A percentile compares a stretch with the other conserved stretches of the same genome.
Conservation (phyloP, 1,284 basidiomycete species). For the Moniliophthora roreri region DNA sequence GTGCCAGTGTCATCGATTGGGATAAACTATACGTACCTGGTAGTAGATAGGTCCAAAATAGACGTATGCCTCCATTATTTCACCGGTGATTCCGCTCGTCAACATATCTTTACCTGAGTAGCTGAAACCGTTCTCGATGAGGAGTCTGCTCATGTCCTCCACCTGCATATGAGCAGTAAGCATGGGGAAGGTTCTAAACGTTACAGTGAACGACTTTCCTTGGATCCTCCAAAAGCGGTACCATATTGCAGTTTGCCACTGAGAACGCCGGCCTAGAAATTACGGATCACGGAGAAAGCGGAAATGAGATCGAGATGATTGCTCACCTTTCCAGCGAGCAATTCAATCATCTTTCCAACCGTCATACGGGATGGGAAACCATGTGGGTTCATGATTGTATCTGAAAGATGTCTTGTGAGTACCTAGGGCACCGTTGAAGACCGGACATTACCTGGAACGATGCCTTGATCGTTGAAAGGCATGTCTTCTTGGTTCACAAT, state of each 20-base stretch:
- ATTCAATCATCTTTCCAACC: conserved; percentile 99
- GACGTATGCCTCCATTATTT: conserved; percentile 94
- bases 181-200: conserved; percentile 12
- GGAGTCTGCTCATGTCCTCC: conserved; percentile 96
- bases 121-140: conserved; percentile 95
- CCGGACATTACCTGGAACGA: conserved; percentile 71
- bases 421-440: conserved; percentile 1
- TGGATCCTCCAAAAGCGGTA: conserved; percentile 96
- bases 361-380: conserved; percentile 99
- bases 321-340: conserved; percentile 89
- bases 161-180: conserved; percentile 49
- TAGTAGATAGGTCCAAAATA: conserved; percentile 99
- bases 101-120: conserved; percentile 99
- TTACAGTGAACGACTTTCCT: conserved; percentile 45
- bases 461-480: conserved; percentile 99
- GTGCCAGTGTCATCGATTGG: background rate
- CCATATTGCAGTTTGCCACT: conserved; percentile 88
- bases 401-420: conserved; percentile 38
- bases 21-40: conserved; percentile 57
- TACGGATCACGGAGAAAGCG: conserved; percentile 15
- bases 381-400: conserved; percentile 99
- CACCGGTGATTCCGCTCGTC: conserved; percentile 96
- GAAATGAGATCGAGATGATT: conserved; percentile 3
- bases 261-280: conserved; percentile 78
- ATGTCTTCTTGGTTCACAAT: conserved; percentile 99